phyloP scores from a whole-genome alignment of 108 stramenopile species.

The Cyclostephanos invisitatus region DNA sequence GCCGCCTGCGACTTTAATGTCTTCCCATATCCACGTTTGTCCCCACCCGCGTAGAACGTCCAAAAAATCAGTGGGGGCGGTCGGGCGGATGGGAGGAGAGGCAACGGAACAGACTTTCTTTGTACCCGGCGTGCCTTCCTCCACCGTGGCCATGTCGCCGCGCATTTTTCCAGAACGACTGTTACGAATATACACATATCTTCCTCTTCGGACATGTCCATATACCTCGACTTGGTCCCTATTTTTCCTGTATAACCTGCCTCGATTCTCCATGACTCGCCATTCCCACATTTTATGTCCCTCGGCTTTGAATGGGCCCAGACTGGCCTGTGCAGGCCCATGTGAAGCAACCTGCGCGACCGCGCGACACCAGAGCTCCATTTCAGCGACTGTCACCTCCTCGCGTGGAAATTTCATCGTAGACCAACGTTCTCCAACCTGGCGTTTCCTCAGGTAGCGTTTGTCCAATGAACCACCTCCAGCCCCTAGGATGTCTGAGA shows the following conservation, averaged over 20 bases:
- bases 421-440: neutral
- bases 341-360: no score
- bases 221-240: no score
- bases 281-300: no score
- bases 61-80: neutral
- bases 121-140: neutral
- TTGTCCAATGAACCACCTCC: constrained; percentile 3
- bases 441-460: constrained; percentile 2
- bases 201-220: no score
- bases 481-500: neutral
- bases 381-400: neutral
- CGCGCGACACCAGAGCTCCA: no score
- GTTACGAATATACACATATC: no score
- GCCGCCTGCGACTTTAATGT: neutral
- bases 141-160: neutral
- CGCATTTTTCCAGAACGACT: no score
- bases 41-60: constrained; percentile 3
- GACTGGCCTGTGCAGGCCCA: no score
- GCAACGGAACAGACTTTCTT: constrained; percentile 1
- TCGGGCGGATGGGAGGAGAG: neutral
- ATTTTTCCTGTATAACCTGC: neutral
- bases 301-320: no score
- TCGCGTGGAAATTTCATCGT: neutral
- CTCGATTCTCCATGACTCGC: neutral
- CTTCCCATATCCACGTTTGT: neutral